Base-by-base conservation (phyloP, 2,329 filamentous ascomycete species). In the Beauveria sp. region DNA sequence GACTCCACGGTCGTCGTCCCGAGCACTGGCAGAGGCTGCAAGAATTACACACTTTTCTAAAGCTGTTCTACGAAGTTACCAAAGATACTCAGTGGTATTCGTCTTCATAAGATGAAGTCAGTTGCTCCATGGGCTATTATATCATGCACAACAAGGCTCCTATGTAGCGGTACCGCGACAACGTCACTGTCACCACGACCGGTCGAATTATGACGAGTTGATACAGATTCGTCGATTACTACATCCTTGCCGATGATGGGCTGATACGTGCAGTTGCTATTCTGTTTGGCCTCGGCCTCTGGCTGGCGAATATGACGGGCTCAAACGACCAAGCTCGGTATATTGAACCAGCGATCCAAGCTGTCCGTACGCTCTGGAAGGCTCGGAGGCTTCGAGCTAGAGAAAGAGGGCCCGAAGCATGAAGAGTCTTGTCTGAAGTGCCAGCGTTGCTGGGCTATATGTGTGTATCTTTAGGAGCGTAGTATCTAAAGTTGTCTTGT, bases 21-120 rank as follows among this genome's bases (percentile, higher is more conserved):
- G 43, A 61, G 20, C 34, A 63, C 20, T 63, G 58, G 58, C 26
- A 52, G 40, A 49, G 55, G 38, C 57, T 63, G 22, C 28, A 51
- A 24, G 20, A 63, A 18, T 20, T 53, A 40, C 50, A 53, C 22
- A 12, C 22, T 46, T 63, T 53, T 49, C n/a, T 61, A 22, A 26
- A 52, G 43, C 26, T 45, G 5, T 63, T 63, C 48, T 49, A 46
- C 34, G 28, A 61, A 22, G 24, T 49, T 31, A 58, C 52, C 24
- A 58, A 60, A 43, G 34, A 45, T 16, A 46, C 62, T 42, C 28
- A 63, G 38, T 42, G 62, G 42, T 45, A 50, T n/a, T 18, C 24
- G 28, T 20, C 55, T 48, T 59, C 56, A 48, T 38, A 43, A 3
- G 16, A 52, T 42, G 20, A 50, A 38, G 56, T 52, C 12, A 18